A percentile compares a stretch with the other conserved stretches of the same genome.
These are phyloP conservation scores for Babjeviella inositovora DNA, from an alignment of 805 yeast species.

Conservation along the genomic window DNA sequence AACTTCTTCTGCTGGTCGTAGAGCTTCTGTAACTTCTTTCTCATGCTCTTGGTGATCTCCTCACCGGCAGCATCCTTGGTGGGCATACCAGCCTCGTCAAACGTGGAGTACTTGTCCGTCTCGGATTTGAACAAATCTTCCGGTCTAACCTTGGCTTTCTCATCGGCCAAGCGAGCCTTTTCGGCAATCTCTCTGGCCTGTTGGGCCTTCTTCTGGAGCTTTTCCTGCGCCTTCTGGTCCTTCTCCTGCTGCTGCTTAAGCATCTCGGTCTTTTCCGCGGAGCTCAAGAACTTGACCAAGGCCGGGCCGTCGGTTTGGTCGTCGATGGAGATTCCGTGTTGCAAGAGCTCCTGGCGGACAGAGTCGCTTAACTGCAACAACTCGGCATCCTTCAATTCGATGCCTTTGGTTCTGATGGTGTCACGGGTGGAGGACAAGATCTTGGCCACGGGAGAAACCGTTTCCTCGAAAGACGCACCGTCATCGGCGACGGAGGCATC, in stretches of 20 bases:
- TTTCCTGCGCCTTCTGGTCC: conserved; percentile 33
- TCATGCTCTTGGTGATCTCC: conserved; percentile 71
- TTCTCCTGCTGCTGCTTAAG: conserved; percentile 44
- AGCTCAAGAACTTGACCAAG: conserved; percentile 64
- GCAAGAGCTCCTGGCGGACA: conserved; percentile 52
- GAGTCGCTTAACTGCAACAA: conserved; percentile 61
- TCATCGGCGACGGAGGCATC: conserved; percentile 15
- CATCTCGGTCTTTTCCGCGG: conserved; percentile 52
- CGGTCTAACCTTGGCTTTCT: conserved; percentile 58
- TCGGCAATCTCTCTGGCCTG: conserved; percentile 48
- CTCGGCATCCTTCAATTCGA: conserved; percentile 31
- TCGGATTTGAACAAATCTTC: conserved; percentile 52
- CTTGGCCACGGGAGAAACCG: conserved; percentile 67
- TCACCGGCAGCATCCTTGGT: conserved; percentile 61
- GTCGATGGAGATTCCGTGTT: conserved; percentile 72
- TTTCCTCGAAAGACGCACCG: conserved; percentile 32
- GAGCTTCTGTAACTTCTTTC: conserved; percentile 68
- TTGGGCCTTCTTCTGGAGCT: conserved; percentile 42
- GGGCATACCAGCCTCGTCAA: conserved; percentile 84
- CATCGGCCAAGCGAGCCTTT: conserved; percentile 37
- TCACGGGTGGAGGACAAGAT: conserved; percentile 73
- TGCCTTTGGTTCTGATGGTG: conserved; percentile 59
- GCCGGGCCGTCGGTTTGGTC: conserved; percentile 78
- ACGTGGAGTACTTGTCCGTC: conserved; percentile 37
- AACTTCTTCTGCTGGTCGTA: conserved; percentile 72